phyloP scores from a whole-genome alignment of 1,284 basidiomycete genomes.

The Tremellales sp. region DNA sequence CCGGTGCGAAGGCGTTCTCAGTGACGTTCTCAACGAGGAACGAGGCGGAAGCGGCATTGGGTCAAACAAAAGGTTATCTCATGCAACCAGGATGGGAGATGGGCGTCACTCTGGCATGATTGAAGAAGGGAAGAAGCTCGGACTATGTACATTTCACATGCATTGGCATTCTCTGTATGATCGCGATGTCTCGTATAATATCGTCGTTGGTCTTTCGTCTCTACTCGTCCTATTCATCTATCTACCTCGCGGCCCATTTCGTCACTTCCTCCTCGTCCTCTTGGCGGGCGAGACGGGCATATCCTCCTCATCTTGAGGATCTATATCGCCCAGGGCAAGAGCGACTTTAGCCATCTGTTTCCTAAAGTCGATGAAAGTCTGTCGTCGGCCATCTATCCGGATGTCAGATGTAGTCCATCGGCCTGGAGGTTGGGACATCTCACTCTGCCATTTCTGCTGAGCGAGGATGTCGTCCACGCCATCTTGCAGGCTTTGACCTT shows the following conservation, averaged over 20 bases:
- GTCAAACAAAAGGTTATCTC: slow-evolving; percentile 31
- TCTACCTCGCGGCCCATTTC: neutral
- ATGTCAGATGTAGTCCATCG: neutral
- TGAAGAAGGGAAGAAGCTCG: neutral
- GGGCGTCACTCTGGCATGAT: slow-evolving; percentile 27
- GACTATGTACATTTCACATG: neutral
- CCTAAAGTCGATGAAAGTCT: neutral
- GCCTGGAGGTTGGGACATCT: too few relatives aligned
- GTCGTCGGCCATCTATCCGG: neutral
- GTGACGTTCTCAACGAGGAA: slow-evolving; percentile 23
- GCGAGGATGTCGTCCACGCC: slow-evolving; percentile 19
- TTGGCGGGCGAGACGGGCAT: too few relatives aligned
- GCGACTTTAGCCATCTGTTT: neutral
- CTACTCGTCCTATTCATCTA: neutral
- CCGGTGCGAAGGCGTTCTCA: slow-evolving; percentile 32
- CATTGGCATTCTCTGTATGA: neutral
- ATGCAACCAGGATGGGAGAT: slow-evolving; percentile 46
- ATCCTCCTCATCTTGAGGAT: too few relatives aligned
- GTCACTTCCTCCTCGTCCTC: neutral
- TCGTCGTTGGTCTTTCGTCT: too few relatives aligned
- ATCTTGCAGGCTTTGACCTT: slow-evolving; percentile 13
- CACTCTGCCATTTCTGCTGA: slow-evolving; percentile 30
- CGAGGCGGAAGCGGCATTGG: slow-evolving; percentile 25
- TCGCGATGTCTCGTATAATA: too few relatives aligned
- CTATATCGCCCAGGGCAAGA: too few relatives aligned